Percentiles rank a stretch among this genome's conserved stretches.
These are phyloP conservation scores for Brasenia schreberi DNA, from an alignment of 164 flowering plant species.

Conservation along the genomic window DNA sequence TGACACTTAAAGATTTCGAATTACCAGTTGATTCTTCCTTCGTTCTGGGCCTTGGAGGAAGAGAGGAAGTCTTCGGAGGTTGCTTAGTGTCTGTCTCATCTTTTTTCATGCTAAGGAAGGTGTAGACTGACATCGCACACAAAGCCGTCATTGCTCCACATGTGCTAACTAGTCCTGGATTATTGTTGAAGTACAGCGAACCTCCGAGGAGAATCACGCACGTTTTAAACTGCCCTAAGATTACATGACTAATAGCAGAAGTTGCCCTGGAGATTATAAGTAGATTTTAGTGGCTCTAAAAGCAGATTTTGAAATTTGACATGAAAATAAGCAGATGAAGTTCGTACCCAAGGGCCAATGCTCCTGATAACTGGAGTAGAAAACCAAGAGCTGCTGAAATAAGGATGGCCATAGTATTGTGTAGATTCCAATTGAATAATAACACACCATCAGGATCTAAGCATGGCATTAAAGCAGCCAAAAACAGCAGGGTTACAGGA, in stretches of 20 bases:
- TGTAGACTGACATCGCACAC: slow-evolving; percentile 63
- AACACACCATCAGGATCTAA: slow-evolving; percentile 75
- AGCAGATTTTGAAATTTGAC: not conserved
- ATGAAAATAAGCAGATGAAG: not conserved
- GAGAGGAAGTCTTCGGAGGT: slow-evolving; percentile 17
- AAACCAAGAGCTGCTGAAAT: slow-evolving; percentile 67
- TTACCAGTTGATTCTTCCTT: slow-evolving; percentile 6
- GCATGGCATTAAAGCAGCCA: slow-evolving; percentile 73
- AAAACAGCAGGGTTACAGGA: slow-evolving; percentile 60
- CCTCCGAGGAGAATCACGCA: slow-evolving; percentile 70
- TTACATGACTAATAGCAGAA: slow-evolving; percentile 78
- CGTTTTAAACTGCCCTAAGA: slow-evolving; percentile 87
- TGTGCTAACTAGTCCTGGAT: slow-evolving; percentile 64
- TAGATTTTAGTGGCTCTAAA: not conserved
- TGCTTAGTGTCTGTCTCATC: slow-evolving; percentile 20
- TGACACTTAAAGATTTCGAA: slow-evolving; percentile 8
- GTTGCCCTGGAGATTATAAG: slow-evolving; percentile 48
- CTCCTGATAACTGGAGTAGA: slow-evolving; percentile 86
- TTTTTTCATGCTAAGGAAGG: slow-evolving; percentile 35
- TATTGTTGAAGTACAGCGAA: slow-evolving; percentile 42
- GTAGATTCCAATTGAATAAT: slow-evolving; percentile 49
- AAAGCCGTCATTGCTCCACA: slow-evolving; percentile 63
- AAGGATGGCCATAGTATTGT: slow-evolving; percentile 37
- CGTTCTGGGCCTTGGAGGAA: slow-evolving; percentile 20
- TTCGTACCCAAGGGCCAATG: slow-evolving; percentile 77